Percentiles rank a stretch among this genome's conserved stretches.
These are phyloP conservation scores for Phytophthora palmivora DNA, from an alignment of 352 stramenopile genomes.

Conservation along the genomic window DNA sequence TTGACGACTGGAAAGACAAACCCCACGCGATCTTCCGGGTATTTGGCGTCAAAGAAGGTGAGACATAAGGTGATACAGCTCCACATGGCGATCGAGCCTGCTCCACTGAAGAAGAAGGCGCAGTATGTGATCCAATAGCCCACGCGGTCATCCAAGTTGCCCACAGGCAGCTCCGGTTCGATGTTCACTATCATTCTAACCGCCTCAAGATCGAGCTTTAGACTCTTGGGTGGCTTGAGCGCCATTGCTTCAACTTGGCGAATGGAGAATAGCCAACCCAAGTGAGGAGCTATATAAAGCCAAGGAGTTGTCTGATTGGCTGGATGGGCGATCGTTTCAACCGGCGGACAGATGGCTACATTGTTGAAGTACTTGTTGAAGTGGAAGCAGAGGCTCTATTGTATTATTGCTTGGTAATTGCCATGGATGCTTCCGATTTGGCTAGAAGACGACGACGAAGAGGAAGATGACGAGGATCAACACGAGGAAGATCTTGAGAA, in stretches of 20 bases:
- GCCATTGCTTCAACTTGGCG: conserved; percentile 12
- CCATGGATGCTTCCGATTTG: neutral
- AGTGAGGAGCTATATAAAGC: conserved; percentile 15
- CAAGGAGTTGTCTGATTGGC: conserved; percentile 12
- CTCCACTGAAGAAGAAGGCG: conserved; percentile 80
- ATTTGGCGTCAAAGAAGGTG: conserved; percentile 72
- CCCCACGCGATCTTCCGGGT: conserved; percentile 66
- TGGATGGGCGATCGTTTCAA: conserved; percentile 16
- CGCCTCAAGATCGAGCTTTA: conserved; percentile 33
- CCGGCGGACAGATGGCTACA: conserved; percentile 11
- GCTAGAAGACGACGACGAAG: conserved; percentile 84
- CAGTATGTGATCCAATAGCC: conserved; percentile 74
- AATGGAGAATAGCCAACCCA: conserved; percentile 17
- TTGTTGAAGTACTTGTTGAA: conserved; percentile 10
- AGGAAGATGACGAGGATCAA: conserved; percentile 86
- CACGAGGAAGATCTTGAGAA: conserved; percentile 89
- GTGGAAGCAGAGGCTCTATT: conserved; percentile 18
- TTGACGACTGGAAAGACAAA: conserved; percentile 88
- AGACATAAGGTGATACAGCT: conserved; percentile 80
- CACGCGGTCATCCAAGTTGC: conserved; percentile 33
- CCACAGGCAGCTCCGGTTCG: conserved; percentile 12
- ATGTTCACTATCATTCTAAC: conserved; percentile 10
- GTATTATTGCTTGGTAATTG: conserved; percentile 17
- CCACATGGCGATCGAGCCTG: conserved; percentile 80
- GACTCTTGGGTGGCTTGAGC: conserved; percentile 22